Conservation (phyloP, 106 monocot species). For the Apostasia ramifera region DNA sequence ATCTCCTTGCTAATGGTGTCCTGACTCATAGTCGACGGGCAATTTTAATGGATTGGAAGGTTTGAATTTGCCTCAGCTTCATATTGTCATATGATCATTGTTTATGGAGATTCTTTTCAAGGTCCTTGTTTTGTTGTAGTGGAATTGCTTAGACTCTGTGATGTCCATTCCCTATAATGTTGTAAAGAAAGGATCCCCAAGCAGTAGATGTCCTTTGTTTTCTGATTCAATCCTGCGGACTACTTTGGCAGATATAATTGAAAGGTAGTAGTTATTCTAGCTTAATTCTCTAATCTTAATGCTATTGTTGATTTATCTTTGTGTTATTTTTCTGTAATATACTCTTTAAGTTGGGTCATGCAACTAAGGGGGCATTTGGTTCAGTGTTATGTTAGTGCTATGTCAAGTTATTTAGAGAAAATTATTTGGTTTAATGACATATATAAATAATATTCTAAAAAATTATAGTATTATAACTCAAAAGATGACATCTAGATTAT, state of each 20-base stretch:
- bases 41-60: constrained; percentile 89
- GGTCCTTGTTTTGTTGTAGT: constrained; percentile 37
- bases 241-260: constrained; percentile 59
- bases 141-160: constrained; percentile 70
- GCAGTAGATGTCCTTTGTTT: constrained; percentile 25
- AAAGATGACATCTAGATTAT: too few relatives aligned
- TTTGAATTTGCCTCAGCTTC: neutral
- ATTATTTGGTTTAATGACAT: too few relatives aligned
- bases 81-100: neutral
- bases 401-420: too few relatives aligned
- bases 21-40: constrained; percentile 75
- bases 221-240: constrained; percentile 47
- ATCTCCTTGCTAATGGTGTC: constrained; percentile 47
- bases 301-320: neutral
- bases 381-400: too few relatives aligned
- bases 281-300: neutral
- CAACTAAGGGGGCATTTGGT: too few relatives aligned
- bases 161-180: constrained; percentile 46
- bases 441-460: too few relatives aligned
- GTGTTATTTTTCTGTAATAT: neutral
- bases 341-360: too few relatives aligned
- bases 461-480: too few relatives aligned
- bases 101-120: neutral
- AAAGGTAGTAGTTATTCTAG: constrained; percentile 41
- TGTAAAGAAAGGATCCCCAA: constrained; percentile 10